These are phyloP conservation scores for Parascedosporium putredinis DNA, from an alignment of 2,329 filamentous ascomycete genomes.

Conservation along the genomic window DNA sequence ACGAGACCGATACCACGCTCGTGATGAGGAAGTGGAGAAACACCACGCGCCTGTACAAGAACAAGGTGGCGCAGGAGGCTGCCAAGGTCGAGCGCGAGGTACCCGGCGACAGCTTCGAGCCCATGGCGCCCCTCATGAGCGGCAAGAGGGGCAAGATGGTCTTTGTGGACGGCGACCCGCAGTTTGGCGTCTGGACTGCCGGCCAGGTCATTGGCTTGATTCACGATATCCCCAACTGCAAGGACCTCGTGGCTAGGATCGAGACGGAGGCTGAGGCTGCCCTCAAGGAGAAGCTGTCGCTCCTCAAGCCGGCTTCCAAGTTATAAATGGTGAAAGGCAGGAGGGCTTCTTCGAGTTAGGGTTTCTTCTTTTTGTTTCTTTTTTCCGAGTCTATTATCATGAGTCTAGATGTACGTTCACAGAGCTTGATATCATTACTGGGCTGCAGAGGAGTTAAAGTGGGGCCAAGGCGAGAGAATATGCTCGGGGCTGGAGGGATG, in stretches of 20 bases:
- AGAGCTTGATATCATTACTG: background rate
- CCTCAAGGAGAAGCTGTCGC: constrained; percentile 45
- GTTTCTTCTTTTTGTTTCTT: background rate
- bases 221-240: constrained; percentile 71
- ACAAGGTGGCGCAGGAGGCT: constrained; percentile 75
- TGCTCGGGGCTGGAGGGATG: too few relatives aligned
- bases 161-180: constrained; percentile 81
- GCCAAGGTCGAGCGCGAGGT: constrained; percentile 76
- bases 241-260: constrained; percentile 58
- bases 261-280: constrained; percentile 65
- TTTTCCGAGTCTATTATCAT: background rate
- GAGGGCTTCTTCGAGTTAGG: background rate
- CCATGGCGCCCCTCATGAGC: constrained; percentile 78
- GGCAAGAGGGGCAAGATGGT: constrained; percentile 87
- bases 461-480: background rate
- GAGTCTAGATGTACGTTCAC: background rate
- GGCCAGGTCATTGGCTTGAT: constrained; percentile 90
- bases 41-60: constrained; percentile 78
- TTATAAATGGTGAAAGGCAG: constrained; percentile 25
- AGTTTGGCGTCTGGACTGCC: constrained; percentile 93
- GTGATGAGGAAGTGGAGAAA: constrained; percentile 88
- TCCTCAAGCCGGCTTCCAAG: constrained; percentile 49
- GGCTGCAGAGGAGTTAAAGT: too few relatives aligned
- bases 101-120: constrained; percentile 74
- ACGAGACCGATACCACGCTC: constrained; percentile 85